These are phyloP conservation scores for Cylindrotheca fusiformis DNA, from an alignment of 108 stramenopile species.

Conservation along the genomic window DNA sequence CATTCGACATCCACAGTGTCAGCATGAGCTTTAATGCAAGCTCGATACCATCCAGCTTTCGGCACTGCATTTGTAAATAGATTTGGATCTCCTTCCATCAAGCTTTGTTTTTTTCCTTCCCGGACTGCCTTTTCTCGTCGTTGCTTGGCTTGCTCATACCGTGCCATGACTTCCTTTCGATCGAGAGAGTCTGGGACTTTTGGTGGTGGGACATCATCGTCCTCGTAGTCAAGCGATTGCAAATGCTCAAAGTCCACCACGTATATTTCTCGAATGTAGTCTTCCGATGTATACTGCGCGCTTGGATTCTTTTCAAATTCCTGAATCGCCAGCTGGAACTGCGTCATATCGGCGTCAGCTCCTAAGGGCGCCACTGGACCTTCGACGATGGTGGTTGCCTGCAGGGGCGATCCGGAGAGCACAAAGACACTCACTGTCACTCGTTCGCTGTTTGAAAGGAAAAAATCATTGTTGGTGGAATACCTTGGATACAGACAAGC, in stretches of 20 bases:
- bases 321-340: conserved; percentile 1
- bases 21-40: conserved; percentile 52
- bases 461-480: too few species aligned
- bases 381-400: conserved; percentile 45
- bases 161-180: conserved; percentile 6
- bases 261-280: conserved; percentile 14
- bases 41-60: conserved; percentile 72
- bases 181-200: conserved; percentile 11
- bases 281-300: conserved; percentile 1
- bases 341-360: conserved; percentile 27
- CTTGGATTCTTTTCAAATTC: not conserved
- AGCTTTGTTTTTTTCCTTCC: conserved; percentile 32
- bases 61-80: conserved; percentile 43
- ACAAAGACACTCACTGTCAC: conserved; percentile 66
- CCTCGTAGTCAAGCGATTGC: conserved; percentile 22
- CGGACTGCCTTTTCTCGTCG: conserved; percentile 24
- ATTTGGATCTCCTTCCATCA: conserved; percentile 55
- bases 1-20: conserved; percentile 60
- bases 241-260: conserved; percentile 68
- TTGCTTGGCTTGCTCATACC: conserved; percentile 19
- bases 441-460: conserved; percentile 30
- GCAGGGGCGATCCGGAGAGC: conserved; percentile 52
- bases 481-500: too few species aligned
- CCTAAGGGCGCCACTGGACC: conserved; percentile 62
- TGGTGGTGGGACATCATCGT: conserved; percentile 14